phyloP scores from a whole-genome alignment of 2,329 filamentous ascomycete species.

The Herpotrichia juniperi region DNA sequence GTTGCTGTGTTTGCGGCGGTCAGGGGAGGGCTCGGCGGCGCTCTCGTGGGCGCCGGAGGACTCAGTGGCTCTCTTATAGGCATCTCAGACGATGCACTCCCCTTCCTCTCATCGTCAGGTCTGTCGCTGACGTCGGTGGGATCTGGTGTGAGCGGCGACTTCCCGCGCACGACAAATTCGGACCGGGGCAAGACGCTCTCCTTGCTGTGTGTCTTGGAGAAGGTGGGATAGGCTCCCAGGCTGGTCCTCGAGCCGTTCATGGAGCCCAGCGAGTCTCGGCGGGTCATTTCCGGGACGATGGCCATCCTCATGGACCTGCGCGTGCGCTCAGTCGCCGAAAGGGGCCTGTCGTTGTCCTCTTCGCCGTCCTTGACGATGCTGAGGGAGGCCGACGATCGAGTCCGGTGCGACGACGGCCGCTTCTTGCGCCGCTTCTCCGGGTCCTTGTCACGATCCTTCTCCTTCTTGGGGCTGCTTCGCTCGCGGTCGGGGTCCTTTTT shows the following conservation, averaged over 20 bases:
- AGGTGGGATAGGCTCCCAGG: constrained; percentile 73
- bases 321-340: constrained; percentile 32
- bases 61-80: constrained; percentile 51
- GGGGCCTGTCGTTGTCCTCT: constrained; percentile 21
- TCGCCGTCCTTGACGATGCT: constrained; percentile 20
- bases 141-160: constrained; percentile 46
- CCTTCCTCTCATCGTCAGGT: constrained; percentile 33
- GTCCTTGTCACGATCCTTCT: constrained; percentile 32
- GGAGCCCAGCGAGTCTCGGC: constrained; percentile 41
- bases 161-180: constrained; percentile 37
- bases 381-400: constrained; percentile 32
- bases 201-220: constrained; percentile 91
- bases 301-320: constrained; percentile 42
- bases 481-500: constrained; percentile 43
- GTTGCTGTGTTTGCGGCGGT: constrained; percentile 45
- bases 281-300: constrained; percentile 55
- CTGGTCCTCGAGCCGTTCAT: constrained; percentile 46
- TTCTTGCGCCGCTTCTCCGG: constrained; percentile 27
- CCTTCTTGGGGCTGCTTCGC: constrained; percentile 27
- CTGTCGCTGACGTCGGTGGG: constrained; percentile 48
- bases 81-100: constrained; percentile 28
- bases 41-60: constrained; percentile 35
- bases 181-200: constrained; percentile 73
- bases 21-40: constrained; percentile 56
- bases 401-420: constrained; percentile 26